A percentile compares a stretch with the other conserved stretches of the same genome.
phyloP scores from a whole-genome alignment of 768 basidiomycete genomes.

The Boletus edulis region DNA sequence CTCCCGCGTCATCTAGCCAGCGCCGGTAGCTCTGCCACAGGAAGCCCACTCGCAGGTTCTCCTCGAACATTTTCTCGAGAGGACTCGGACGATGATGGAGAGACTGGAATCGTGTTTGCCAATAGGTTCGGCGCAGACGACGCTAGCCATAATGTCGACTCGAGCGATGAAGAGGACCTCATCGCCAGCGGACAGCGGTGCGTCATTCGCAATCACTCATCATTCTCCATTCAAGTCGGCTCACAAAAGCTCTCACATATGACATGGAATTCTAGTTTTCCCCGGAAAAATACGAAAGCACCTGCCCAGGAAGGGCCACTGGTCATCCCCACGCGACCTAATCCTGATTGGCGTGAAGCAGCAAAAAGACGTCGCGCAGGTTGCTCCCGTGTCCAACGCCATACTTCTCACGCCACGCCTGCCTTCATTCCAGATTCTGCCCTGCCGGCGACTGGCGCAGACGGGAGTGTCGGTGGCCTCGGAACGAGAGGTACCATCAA shows the following conservation, averaged over 20 bases:
- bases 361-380: constrained; percentile 56
- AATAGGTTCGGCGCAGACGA: constrained; percentile 23
- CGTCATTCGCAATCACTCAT: constrained; percentile 37
- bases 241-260: constrained; percentile 55
- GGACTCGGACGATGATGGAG: constrained; percentile 27
- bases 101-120: constrained; percentile 24
- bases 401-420: constrained; percentile 6
- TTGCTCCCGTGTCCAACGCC: constrained; percentile 14
- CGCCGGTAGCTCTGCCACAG: constrained; percentile 40
- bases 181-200: constrained; percentile 84
- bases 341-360: constrained; percentile 86
- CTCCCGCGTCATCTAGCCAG: constrained; percentile 56
- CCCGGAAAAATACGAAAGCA: constrained; percentile 39
- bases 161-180: constrained; percentile 66
- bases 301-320: constrained; percentile 56
- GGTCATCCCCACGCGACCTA: constrained; percentile 83
- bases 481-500: constrained; percentile 77
- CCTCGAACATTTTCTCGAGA: constrained; percentile 35
- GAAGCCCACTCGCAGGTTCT: constrained; percentile 58
- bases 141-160: constrained; percentile 35
- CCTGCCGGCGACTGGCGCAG: constrained; percentile 51
- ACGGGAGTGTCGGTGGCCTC: constrained; percentile 76
- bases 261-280: constrained; percentile 34
- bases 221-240: constrained; percentile 53
- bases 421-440: constrained; percentile 69